Evolutionary conservation across 345 rosid genomes (phyloP).

Genomic region (Euclidium syriacum): DNA sequence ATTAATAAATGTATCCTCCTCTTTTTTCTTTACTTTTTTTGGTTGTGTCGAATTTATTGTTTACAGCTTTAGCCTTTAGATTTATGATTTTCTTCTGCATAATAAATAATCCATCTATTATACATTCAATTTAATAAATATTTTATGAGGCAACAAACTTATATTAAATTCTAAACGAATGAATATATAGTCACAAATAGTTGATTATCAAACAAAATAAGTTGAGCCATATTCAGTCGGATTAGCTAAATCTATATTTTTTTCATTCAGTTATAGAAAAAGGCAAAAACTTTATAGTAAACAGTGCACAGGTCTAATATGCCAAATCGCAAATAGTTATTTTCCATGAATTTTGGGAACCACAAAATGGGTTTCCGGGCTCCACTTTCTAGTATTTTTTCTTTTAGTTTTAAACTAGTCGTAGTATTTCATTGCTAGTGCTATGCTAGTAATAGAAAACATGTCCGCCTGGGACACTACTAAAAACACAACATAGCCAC

Average conservation of each 20-base stretch:
- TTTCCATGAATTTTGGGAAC: constrained; percentile 20
- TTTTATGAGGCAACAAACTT: not conserved
- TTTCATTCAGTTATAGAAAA: constrained; percentile 21
- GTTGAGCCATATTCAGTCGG: not conserved
- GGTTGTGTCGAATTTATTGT: constrained; percentile 10
- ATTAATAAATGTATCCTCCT: not conserved
- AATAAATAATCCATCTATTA: not conserved
- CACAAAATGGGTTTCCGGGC: constrained; percentile 26
- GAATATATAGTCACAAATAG: not conserved
- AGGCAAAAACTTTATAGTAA: constrained; percentile 28
- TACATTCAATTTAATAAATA: no score
- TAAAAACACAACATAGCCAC: no score
- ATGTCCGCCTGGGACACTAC: no score
- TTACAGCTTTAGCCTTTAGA: constrained; percentile 9
- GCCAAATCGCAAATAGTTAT: constrained; percentile 13
- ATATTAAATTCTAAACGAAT: not conserved
- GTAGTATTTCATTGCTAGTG: no score
- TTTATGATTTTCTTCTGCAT: not conserved
- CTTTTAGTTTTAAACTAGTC: not conserved
- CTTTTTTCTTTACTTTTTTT: not conserved
- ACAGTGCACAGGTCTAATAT: constrained; percentile 18
- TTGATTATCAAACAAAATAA: no score
- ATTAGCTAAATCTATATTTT: not conserved
- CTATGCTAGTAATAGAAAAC: no score
- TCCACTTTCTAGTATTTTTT: not conserved